Conservation (phyloP, 257 asterid species). For the Nyctanthes arbortristis region DNA sequence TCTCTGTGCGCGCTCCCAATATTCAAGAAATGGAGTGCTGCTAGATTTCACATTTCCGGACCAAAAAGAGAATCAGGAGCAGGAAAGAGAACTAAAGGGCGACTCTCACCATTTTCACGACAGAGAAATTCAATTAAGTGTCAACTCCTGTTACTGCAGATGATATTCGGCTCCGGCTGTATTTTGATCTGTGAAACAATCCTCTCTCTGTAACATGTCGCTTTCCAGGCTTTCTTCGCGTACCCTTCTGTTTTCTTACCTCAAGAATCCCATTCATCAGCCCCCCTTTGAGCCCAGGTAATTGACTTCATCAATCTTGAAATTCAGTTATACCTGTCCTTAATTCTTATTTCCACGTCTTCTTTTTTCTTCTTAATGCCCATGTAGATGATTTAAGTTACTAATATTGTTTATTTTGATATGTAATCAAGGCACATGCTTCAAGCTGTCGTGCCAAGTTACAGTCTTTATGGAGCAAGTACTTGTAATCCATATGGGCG, state of each 20-base stretch:
- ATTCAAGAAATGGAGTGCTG: too few species aligned
- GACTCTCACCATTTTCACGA: not conserved
- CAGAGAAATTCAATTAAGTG: not conserved
- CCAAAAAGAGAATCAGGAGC: too few species aligned
- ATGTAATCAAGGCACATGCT: constrained; percentile 30
- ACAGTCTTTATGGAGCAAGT: constrained; percentile 26
- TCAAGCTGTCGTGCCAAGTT: constrained; percentile 32
- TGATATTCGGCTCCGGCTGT: constrained; percentile 28
- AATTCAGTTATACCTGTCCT: not conserved
- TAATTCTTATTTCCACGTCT: not conserved
- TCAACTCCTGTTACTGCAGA: constrained; percentile 29
- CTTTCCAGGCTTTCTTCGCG: constrained; percentile 51
- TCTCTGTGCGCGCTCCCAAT: too few species aligned
- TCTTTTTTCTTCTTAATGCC: not conserved
- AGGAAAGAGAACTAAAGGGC: too few species aligned
- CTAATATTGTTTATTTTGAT: not conserved
- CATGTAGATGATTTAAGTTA: not conserved
- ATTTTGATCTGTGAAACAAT: constrained; percentile 17
- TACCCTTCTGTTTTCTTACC: constrained; percentile 31
- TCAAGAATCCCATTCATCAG: constrained; percentile 27
- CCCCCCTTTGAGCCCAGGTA: constrained; percentile 48
- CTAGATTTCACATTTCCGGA: too few species aligned
- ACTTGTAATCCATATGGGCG: constrained; percentile 24
- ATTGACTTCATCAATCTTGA: not conserved
- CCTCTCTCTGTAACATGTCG: constrained; percentile 39